Evolutionary conservation across 768 basidiomycete genomes (phyloP).

Genomic region (Auriculariales sp.): DNA sequence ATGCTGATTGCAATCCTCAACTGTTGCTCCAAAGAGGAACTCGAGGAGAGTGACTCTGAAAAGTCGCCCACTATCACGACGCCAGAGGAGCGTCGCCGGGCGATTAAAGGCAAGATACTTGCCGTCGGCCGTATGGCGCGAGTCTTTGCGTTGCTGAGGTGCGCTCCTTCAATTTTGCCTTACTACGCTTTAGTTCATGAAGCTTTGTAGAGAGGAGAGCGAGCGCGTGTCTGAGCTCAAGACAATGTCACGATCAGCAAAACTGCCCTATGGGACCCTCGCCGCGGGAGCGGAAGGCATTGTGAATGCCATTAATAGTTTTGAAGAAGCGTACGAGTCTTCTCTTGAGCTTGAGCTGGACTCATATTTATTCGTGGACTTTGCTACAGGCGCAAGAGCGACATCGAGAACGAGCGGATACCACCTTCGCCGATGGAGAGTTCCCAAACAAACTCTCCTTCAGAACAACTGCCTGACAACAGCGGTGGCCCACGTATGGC

Average conservation of each 20-base stretch:
- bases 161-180: no score
- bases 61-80: slow-evolving; percentile 11
- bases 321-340: slow-evolving; percentile 81
- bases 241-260: slow-evolving; percentile 62
- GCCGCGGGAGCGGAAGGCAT: slow-evolving; percentile 95
- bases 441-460: no score
- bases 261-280: slow-evolving; percentile 70
- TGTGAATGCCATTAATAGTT: slow-evolving; percentile 83
- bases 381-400: slow-evolving; percentile 69
- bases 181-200: no score
- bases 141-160: slow-evolving; percentile 32
- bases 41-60: slow-evolving; percentile 31
- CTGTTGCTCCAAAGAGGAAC: slow-evolving; percentile 34
- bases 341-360: no score
- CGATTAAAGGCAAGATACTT: slow-evolving; percentile 38
- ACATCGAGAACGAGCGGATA: slow-evolving; percentile 96
- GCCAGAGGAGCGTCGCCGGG: slow-evolving; percentile 19
- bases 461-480: slow-evolving; percentile 11
- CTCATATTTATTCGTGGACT: no score
- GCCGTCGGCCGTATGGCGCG: slow-evolving; percentile 35
- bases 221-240: slow-evolving; percentile 96
- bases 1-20: slow-evolving; percentile 38
- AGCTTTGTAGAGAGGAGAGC: slow-evolving; percentile 76
- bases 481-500: slow-evolving; percentile 36
- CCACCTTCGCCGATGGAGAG: slow-evolving; percentile 81